A percentile compares a stretch with the other conserved stretches of the same genome.
These are phyloP conservation scores for Moniliophthora roreri DNA, from an alignment of 1,284 basidiomycete species.

Conservation along the genomic window DNA sequence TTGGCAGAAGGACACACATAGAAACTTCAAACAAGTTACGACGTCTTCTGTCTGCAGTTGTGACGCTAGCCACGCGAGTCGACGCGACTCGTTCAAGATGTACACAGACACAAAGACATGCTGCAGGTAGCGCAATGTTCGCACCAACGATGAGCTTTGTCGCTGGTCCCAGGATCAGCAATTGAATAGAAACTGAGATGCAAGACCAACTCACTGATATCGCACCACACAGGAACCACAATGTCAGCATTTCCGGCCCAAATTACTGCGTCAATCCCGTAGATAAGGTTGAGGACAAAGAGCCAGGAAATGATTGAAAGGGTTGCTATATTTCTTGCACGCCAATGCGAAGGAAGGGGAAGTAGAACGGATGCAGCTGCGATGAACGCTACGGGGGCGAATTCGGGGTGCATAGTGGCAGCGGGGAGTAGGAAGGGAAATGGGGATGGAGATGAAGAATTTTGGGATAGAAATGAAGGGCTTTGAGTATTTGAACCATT, in stretches of 20 bases:
- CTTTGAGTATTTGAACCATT: no score
- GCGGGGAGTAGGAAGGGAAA: slow-evolving; percentile 30
- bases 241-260: slow-evolving; percentile 53
- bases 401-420: no score
- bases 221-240: slow-evolving; percentile 60
- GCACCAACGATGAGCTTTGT: slow-evolving; percentile 42
- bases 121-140: slow-evolving; percentile 56
- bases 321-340: slow-evolving; percentile 58
- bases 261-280: slow-evolving; percentile 53
- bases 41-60: slow-evolving; percentile 31
- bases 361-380: slow-evolving; percentile 28
- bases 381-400: no score
- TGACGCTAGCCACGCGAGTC: slow-evolving; percentile 28
- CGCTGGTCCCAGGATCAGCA: slow-evolving; percentile 25
- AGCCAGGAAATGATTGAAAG: slow-evolving; percentile 61
- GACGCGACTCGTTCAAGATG: slow-evolving; percentile 48
- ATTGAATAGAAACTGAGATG: neutral
- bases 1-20: slow-evolving; percentile 54
- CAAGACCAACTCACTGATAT: slow-evolving; percentile 50
- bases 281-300: slow-evolving; percentile 47
- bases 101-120: slow-evolving; percentile 53
- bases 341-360: slow-evolving; percentile 47
- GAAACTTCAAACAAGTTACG: slow-evolving; percentile 45
- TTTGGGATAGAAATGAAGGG: no score
- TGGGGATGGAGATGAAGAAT: slow-evolving; percentile 31